phyloP scores from a whole-genome alignment of 148 eudicot species.

The Persicaria maculosa region DNA sequence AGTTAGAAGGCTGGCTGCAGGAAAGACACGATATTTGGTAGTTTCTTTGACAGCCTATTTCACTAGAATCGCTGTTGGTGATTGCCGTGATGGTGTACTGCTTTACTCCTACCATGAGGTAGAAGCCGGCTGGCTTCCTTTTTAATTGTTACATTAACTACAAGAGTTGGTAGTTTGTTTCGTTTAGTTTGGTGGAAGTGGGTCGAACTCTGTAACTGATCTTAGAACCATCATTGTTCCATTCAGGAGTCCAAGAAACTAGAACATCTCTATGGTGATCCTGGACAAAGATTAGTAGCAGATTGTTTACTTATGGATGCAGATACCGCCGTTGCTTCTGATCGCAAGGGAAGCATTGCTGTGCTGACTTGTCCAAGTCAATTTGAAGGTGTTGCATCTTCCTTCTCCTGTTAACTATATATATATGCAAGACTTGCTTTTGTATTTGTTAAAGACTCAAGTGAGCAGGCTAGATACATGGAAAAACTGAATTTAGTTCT shows the following conservation, averaged over 20 bases:
- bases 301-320: conserved; percentile 79
- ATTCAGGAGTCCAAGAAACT: conserved; percentile 71
- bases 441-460: neutral
- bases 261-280: conserved; percentile 81
- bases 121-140: conserved; percentile 4
- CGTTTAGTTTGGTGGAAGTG: neutral
- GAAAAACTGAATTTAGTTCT: neutral
- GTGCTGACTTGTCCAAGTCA: conserved; percentile 62
- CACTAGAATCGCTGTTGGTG: conserved; percentile 92
- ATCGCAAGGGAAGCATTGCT: conserved; percentile 80
- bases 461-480: neutral
- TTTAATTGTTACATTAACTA: neutral
- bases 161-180: neutral
- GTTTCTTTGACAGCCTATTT: conserved; percentile 69
- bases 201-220: neutral
- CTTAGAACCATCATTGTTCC: neutral
- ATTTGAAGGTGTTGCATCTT: conserved; percentile 41
- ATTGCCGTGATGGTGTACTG: conserved; percentile 93
- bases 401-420: neutral
- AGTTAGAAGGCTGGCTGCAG: conserved; percentile 63
- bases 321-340: conserved; percentile 84
- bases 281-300: conserved; percentile 84
- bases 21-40: conserved; percentile 72
- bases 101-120: conserved; percentile 83
- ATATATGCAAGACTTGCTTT: neutral